Evolutionary conservation across 148 eudicot species (phyloP), one percentile per base, ranked within the genome.

Genomic region (Bassia scoparia): DNA sequence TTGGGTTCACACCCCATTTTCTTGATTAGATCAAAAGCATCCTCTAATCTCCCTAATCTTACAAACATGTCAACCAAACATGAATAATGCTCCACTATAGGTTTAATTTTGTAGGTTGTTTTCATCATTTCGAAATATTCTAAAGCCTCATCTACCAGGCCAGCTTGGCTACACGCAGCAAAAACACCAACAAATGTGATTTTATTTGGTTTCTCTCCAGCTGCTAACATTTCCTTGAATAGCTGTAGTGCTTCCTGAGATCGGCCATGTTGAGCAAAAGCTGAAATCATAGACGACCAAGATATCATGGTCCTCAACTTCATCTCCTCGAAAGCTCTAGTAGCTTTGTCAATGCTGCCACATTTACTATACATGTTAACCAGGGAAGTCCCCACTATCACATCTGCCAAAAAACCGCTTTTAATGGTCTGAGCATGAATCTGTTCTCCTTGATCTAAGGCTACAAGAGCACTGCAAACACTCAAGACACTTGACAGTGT

Each of bases 331-430:
- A 90, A 90, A 30, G 96, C 89, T 82, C 78, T 84, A 50, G 72
- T 56, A 27, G 96, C 96, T 61, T 66, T 80, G 55, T 82, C 81
- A 56, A 90, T 85, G 76, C 83, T 77, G 16, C 96, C 92, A 74
- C 96, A 90, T 72, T 88, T 90, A 69, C 77, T 86, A 54, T 90
- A 90, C 96, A 90, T 90, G 77, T 85, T 85, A 14, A 88, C 85
- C 44, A 90, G 76, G 58, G 96, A 77, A 9, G 96, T 90, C 67
- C 90, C 92, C 31, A 88, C 92, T 55, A 90, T 85, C 33, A 86
- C 81, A 58, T 90, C 96, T 3, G 90, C 74, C 69, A 83, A 81
- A 79, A 75, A 82, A 24, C 96, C 96, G 5, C 83, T 77, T 74
- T 90, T 90, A 27, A 90, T 78, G 14, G 87, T 76, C 77, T 88